Evolutionary conservation across 208 protist species (phyloP), one percentile per base, ranked within the genome.

Genomic region (Crithidia acanthocephali): DNA sequence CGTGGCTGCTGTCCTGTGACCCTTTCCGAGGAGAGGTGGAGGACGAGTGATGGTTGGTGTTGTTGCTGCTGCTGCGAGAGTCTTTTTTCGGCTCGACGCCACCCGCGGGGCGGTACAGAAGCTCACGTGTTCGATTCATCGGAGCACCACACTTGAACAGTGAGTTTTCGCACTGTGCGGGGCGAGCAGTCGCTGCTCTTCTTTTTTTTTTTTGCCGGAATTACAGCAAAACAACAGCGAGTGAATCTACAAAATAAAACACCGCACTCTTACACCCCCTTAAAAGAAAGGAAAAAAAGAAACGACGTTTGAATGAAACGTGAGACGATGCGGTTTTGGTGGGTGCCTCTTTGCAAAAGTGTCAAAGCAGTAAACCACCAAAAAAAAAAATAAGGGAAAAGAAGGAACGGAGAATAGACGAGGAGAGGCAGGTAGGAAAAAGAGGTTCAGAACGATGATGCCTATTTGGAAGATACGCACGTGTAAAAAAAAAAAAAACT

Each of bases 81-180:
- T 58, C 33, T 28, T 62, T 59, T 18, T 30, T 33, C 0, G 56
- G 42, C 15, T 71, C 63, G 15, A 68, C 40, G 25, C 42, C 62
- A 42, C 42, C 71, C 2, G 62, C 52, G 1, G 77, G 45, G 18
- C 71, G 66, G 18, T 45, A 40, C 4, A 78, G 61, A 10, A 78
- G 37, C 32, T 82, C 71, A 10, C 59, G 57, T 20, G 77, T 60
- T 0, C 64, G 56, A n/a, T 66, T 55, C 77, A 82, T 78, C 28
- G 37, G 13, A 13, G 37, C 13, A 42, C 9, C 37, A 42, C 37
- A 13, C 9, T 6, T 42, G 37, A 15, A 42, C 37, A 6, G 37
- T n/a, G n/a, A n/a, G n/a, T n/a, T n/a, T n/a, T n/a, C n/a, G n/a
- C n/a, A n/a, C n/a, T n/a, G n/a, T n/a, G n/a, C n/a, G n/a, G n/a